These are phyloP conservation scores for Helicocarpus griseus DNA, from an alignment of 2,329 filamentous ascomycete genomes.

Conservation along the genomic window DNA sequence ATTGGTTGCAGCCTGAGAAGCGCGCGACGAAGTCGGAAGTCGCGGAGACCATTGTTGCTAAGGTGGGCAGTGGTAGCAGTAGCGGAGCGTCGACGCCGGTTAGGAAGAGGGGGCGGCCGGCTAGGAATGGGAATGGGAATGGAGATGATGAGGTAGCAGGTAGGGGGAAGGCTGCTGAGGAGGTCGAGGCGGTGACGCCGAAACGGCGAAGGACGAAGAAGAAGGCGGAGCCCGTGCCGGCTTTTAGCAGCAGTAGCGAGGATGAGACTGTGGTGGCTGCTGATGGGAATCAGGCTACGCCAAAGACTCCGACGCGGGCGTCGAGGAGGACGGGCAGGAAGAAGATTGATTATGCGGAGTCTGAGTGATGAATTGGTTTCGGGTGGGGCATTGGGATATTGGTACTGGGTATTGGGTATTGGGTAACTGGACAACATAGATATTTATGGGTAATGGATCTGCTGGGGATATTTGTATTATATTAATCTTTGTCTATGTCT, in stretches of 20 bases:
- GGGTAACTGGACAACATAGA: no score
- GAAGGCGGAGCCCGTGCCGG: background rate
- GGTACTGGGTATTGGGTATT: no score
- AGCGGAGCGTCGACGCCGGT: background rate
- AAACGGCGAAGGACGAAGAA: background rate
- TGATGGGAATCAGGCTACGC: background rate
- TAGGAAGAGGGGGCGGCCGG: background rate
- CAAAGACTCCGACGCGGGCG: background rate
- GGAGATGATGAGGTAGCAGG: no score
- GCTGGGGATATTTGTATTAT: no score
- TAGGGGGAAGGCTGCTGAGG: background rate
- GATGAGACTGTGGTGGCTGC: background rate
- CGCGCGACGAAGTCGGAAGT: constrained; percentile 4
- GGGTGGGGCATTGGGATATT: no score
- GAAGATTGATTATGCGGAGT: constrained; percentile 4
- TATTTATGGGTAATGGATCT: no score
- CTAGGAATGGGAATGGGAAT: no score
- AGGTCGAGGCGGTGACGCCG: background rate
- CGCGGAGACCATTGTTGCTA: constrained; percentile 7
- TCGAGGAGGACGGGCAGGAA: background rate
- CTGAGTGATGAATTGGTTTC: background rate
- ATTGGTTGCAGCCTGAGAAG: constrained; percentile 78
- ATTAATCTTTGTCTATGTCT: background rate
- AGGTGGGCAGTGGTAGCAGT: background rate
- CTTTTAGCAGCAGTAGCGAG: background rate